Conservation (phyloP, 1,284 basidiomycete genomes). For the Thecaphora thlaspeos region DNA sequence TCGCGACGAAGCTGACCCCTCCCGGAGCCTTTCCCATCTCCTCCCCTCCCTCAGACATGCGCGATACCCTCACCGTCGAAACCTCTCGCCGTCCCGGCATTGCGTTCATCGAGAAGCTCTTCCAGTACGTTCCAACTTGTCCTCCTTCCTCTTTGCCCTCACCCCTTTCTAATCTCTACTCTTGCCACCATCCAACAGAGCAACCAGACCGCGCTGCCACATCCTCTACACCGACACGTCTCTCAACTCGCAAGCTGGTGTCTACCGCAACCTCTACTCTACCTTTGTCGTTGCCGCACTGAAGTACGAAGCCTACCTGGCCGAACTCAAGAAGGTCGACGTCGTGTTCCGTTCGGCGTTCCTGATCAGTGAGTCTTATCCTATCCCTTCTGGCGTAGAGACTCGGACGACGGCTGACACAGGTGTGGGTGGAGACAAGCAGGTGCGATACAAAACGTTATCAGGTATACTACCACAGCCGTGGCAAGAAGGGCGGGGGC, state of each 20-base stretch:
- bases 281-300: constrained; percentile 80
- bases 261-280: constrained; percentile 81
- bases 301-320: constrained; percentile 77
- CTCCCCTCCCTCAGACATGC: too few species aligned
- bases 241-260: constrained; percentile 68
- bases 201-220: constrained; percentile 59
- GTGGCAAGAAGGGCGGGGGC: neutral
- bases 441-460: neutral
- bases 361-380: constrained; percentile 5
- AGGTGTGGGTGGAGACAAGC: too few species aligned
- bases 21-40: too few species aligned
- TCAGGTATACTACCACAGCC: neutral
- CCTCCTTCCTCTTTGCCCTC: neutral
- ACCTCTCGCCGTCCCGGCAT: constrained; percentile 41
- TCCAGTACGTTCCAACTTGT: constrained; percentile 34
- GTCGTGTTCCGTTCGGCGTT: constrained; percentile 8
- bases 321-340: constrained; percentile 65
- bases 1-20: too few species aligned
- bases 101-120: constrained; percentile 48
- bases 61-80: constrained; percentile 57
- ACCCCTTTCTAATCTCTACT: too few species aligned
- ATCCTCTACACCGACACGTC: constrained; percentile 73
- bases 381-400: too few species aligned
- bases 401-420: too few species aligned
- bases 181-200: neutral